phyloP scores from a whole-genome alignment of 78 protist species.

The Guillardia theta region DNA sequence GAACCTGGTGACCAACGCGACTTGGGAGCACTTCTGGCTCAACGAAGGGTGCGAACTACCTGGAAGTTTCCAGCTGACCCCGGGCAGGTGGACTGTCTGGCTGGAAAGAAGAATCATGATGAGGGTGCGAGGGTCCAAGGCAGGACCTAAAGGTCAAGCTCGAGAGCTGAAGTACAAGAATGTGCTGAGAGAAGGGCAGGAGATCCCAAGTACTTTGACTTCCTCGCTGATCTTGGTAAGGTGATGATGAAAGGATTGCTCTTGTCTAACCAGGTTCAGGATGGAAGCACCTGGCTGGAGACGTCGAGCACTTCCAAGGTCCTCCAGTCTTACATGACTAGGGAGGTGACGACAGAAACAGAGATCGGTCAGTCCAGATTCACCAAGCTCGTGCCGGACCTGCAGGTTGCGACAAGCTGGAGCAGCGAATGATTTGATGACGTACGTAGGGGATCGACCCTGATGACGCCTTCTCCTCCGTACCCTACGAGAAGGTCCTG shows the following conservation, averaged over 20 bases:
- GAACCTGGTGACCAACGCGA: conserved; percentile 39
- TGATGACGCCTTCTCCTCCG: conserved; percentile 19
- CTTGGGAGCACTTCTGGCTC: conserved; percentile 47
- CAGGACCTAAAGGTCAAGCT: no score
- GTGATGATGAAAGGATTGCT: no score
- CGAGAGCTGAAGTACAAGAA: no score
- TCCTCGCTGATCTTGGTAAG: neutral
- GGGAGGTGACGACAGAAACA: no score
- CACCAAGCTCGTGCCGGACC: conserved; percentile 19
- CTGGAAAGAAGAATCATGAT: conserved; percentile 18
- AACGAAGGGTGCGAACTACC: no score
- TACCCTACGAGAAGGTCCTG: conserved; percentile 30
- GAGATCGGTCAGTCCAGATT: neutral
- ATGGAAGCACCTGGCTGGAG: neutral
- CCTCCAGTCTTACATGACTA: no score
- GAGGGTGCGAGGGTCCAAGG: neutral
- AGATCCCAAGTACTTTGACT: no score
- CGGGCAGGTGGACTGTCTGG: neutral
- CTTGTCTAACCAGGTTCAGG: neutral
- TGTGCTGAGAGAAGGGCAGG: no score
- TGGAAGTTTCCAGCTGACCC: no score
- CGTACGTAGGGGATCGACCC: conserved; percentile 9
- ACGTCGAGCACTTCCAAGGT: neutral
- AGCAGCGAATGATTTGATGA: no score
- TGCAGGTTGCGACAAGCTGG: no score